Evolutionary conservation across 2,329 filamentous ascomycete species (phyloP).

Genomic region (Trichoderma guizhouense): DNA sequence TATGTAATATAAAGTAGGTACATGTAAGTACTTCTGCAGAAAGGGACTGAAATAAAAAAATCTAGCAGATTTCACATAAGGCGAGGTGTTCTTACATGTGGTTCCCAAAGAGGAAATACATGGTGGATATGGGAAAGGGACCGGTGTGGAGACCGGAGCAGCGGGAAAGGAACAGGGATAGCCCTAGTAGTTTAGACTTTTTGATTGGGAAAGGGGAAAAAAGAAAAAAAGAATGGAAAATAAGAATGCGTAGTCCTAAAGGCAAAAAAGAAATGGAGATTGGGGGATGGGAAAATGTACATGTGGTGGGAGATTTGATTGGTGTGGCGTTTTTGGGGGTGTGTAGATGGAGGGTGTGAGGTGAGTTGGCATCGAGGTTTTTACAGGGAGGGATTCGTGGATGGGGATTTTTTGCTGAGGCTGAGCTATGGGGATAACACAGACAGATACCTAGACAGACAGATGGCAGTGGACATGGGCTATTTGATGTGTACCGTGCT

Average conservation of each 20-base stretch:
- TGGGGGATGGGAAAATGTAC: neutral
- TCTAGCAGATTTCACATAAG: neutral
- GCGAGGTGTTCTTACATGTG: neutral
- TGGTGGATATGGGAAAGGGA: neutral
- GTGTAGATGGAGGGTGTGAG: neutral
- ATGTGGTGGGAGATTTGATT: neutral
- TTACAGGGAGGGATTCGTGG: neutral
- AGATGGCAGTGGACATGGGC: neutral
- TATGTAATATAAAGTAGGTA: neutral
- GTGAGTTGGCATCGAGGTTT: neutral
- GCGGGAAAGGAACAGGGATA: neutral
- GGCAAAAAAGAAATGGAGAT: neutral
- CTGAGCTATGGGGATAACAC: neutral
- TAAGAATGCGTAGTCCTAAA: neutral
- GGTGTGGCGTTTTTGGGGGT: neutral
- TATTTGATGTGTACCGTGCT: neutral
- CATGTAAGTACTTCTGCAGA: neutral
- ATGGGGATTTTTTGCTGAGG: neutral
- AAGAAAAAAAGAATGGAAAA: neutral
- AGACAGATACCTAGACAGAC: neutral
- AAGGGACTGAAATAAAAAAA: neutral
- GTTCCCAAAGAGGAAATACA: neutral
- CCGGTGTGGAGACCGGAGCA: neutral
- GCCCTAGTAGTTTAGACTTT: neutral
- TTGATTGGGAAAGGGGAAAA: neutral